Evolutionary conservation across 441 rosid species (phyloP), one percentile per base, ranked within the genome.

Genomic region (Monsonia emarginata): DNA sequence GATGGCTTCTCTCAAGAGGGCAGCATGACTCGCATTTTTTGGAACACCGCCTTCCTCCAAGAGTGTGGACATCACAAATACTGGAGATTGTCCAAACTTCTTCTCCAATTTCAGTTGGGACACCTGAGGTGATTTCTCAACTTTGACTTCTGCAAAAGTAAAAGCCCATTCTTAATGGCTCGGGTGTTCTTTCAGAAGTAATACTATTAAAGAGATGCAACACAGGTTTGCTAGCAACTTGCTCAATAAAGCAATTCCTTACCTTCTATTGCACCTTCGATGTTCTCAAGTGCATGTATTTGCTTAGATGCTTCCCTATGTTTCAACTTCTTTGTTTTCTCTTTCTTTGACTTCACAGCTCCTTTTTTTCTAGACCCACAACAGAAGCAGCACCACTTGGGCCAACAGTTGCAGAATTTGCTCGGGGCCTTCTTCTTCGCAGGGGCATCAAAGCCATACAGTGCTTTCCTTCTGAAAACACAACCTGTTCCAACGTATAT

Each of bases 401-500:
- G 97, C 89, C 69, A 94, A 73, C 98, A 94, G 58, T 94, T 91
- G 67, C 97, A 94, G 2, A 91, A 84, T 75, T 78, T 89, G 36
- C 81, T 81, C 0, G 97, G 91, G 58, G 85, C 85, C 78, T 88
- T 89, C 82, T 89, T 89, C 80, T 81, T 81, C 50, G 61, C 58
- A 0, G 99, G 99, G 34, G 96, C 96, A 83, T 94, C 99, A 26
- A 81, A 89, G 8, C 96, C 99, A 26, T 91, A 89, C 36, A 91
- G 90, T 1, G 99, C 96, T 71, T 84, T 91, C 79, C 99, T 86
- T 74, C 97, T 84, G 81, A 94, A 94, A 65, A 88, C 89, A 24
- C 97, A 94, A 11, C 99, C 99, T 44, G 99, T 94, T 59, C 97
- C 99, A 0, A 94, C 99, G 68, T 94, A 94, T 68, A 91, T 89